phyloP scores from a whole-genome alignment of 805 yeast species.

The Vanderwaltozyma tropicalis region DNA sequence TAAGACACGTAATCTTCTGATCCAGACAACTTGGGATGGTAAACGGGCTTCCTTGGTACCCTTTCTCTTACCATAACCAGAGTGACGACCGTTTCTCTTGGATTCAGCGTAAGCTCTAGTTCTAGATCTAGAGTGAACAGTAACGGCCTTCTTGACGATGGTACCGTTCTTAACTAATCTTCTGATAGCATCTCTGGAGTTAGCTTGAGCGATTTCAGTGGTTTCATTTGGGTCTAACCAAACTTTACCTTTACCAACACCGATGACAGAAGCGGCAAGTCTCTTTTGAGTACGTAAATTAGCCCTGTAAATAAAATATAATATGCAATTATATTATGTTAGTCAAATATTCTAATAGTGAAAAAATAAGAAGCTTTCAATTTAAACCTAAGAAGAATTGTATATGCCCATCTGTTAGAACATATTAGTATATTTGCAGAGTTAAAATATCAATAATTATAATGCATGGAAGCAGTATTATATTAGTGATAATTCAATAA shows the following conservation, averaged over 20 bases:
- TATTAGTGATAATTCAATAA: too few species aligned
- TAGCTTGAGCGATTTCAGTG: constrained; percentile 92
- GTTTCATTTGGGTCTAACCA: constrained; percentile 99
- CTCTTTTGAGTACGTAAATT: constrained; percentile 99
- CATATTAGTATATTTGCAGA: too few species aligned
- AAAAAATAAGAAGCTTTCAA: too few species aligned
- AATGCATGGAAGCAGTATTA: too few species aligned
- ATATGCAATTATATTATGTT: too few species aligned
- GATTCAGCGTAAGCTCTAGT: constrained; percentile 97
- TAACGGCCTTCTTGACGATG: constrained; percentile 94
- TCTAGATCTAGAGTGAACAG: constrained; percentile 96
- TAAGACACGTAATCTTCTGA: constrained; percentile 99
- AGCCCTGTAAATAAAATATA: constrained; percentile 75
- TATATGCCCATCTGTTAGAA: too few species aligned
- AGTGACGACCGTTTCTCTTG: constrained; percentile 97
- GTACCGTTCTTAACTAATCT: constrained; percentile 96
- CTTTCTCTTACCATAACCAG: constrained; percentile 99
- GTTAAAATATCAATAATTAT: too few species aligned
- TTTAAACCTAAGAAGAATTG: too few species aligned
- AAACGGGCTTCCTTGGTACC: constrained; percentile 99
- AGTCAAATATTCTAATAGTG: too few species aligned
- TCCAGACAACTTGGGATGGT: constrained; percentile 97
- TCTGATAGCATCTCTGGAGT: constrained; percentile 97
- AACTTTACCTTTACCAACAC: constrained; percentile 99
- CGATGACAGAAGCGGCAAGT: constrained; percentile 98